These are phyloP conservation scores for Stropharia rugosoannulata DNA, from an alignment of 768 basidiomycete species.

Conservation along the genomic window DNA sequence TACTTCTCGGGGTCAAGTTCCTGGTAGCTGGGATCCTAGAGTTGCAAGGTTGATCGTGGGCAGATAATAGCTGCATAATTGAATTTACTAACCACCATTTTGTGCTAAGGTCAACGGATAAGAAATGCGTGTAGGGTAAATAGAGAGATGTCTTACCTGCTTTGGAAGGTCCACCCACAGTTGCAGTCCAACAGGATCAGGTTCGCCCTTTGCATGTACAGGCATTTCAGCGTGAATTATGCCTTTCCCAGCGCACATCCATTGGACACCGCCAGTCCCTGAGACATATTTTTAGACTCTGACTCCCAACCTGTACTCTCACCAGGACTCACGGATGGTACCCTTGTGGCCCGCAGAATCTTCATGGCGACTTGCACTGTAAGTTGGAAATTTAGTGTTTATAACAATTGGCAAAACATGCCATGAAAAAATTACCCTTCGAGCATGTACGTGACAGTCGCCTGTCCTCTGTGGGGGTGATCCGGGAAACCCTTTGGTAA, in stretches of 20 bases:
- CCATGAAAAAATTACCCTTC: conserved; percentile 51
- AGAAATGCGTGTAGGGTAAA: not conserved
- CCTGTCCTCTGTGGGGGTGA: conserved; percentile 90
- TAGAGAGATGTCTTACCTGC: conserved; percentile 34
- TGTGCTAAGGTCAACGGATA: not conserved
- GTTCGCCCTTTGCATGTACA: conserved; percentile 58
- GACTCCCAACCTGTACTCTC: not conserved
- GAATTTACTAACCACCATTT: conserved; percentile 4
- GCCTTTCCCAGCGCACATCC: conserved; percentile 87
- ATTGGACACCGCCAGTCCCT: conserved; percentile 86
- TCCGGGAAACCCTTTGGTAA: conserved; percentile 77
- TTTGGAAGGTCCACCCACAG: conserved; percentile 86
- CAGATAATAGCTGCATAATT: not conserved
- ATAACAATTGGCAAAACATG: not conserved
- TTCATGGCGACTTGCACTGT: conserved; percentile 76
- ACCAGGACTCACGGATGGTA: conserved; percentile 44
- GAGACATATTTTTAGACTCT: not conserved
- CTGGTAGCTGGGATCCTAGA: conserved; percentile 77
- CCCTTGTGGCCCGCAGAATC: conserved; percentile 89
- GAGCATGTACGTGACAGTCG: conserved; percentile 87
- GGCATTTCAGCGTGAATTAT: conserved; percentile 93
- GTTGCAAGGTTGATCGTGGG: not conserved
- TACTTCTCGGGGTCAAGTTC: conserved; percentile 69
- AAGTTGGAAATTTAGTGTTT: not conserved
- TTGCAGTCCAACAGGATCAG: conserved; percentile 82